Conservation (phyloP, 768 basidiomycete genomes). For the Hygrophoropsis aurantiaca region DNA sequence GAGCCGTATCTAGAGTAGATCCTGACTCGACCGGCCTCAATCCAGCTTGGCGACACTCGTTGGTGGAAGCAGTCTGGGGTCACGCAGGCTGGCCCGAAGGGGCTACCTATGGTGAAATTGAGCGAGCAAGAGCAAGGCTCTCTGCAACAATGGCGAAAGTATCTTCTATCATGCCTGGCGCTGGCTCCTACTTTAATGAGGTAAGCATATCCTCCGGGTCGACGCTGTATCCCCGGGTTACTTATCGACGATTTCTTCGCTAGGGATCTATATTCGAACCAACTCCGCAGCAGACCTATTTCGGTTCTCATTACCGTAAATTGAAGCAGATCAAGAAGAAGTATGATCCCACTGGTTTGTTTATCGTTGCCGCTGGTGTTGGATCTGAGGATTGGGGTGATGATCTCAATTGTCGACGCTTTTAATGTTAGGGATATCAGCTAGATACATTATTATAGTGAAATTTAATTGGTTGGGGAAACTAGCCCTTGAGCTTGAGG, state of each 20-base stretch:
- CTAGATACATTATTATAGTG: no score
- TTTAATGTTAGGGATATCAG: no score
- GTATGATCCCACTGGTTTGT: constrained; percentile 44
- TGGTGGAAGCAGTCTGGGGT: constrained; percentile 27
- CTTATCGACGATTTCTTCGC: background rate
- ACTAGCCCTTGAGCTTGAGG: no score
- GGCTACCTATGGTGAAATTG: constrained; percentile 9
- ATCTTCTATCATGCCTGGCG: constrained; percentile 24
- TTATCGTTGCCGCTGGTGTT: constrained; percentile 44
- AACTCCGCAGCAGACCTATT: constrained; percentile 40
- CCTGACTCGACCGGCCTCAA: constrained; percentile 39
- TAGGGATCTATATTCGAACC: constrained; percentile 41
- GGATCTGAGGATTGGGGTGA: constrained; percentile 48
- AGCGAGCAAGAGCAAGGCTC: constrained; percentile 3
- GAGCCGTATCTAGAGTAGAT: constrained; percentile 35
- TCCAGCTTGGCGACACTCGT: constrained; percentile 44
- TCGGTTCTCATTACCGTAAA: constrained; percentile 39
- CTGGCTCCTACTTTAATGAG: constrained; percentile 46
- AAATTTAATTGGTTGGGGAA: no score
- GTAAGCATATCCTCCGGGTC: no score
- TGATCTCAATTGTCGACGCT: constrained; percentile 12
- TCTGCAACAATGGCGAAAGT: constrained; percentile 17
- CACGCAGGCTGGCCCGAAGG: constrained; percentile 17
- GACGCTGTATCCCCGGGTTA: background rate
- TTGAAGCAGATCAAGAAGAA: constrained; percentile 40